These are phyloP conservation scores for Onygenales sp. DNA, from an alignment of 2,329 filamentous ascomycete genomes.

Conservation along the genomic window DNA sequence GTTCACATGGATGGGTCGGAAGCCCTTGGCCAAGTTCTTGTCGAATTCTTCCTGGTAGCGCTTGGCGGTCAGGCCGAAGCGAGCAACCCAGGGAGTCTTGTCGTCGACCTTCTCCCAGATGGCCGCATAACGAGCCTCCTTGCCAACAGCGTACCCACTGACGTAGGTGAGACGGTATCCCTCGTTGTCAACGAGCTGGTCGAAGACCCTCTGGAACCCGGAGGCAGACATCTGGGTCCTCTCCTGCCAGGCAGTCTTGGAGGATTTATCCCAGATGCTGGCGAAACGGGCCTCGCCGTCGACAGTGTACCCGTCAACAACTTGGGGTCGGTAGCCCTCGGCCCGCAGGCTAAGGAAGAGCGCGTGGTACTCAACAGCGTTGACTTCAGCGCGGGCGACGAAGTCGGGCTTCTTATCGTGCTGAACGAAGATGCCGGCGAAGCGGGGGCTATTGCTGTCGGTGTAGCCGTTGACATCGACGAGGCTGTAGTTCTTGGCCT, in stretches of 20 bases:
- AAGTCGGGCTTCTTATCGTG: neutral
- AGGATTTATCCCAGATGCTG: slow-evolving; percentile 8
- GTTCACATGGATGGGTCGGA: slow-evolving; percentile 4
- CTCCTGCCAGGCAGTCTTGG: neutral
- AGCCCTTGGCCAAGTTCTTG: neutral
- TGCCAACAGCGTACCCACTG: slow-evolving; percentile 7
- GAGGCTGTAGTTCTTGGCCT: neutral
- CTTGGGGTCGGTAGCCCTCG: slow-evolving; percentile 7
- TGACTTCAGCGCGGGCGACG: neutral
- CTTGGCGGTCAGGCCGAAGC: slow-evolving; percentile 4
- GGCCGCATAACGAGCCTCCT: slow-evolving; percentile 6
- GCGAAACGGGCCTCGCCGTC: slow-evolving; percentile 1
- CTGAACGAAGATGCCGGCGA: neutral
- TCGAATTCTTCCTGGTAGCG: slow-evolving; percentile 3
- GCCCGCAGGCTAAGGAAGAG: neutral
- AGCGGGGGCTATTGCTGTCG: neutral
- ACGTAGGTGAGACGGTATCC: slow-evolving; percentile 8
- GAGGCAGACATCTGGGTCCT: neutral
- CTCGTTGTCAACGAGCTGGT: slow-evolving; percentile 2
- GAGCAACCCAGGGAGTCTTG: slow-evolving; percentile 3
- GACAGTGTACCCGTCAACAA: slow-evolving; percentile 10
- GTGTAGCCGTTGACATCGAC: slow-evolving; percentile 1
- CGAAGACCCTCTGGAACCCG: slow-evolving; percentile 1
- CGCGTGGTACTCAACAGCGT: neutral
- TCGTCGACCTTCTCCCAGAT: slow-evolving; percentile 8